These are phyloP conservation scores for Trichophyton rubrum DNA, from an alignment of 2,329 filamentous ascomycete species.

Conservation along the genomic window DNA sequence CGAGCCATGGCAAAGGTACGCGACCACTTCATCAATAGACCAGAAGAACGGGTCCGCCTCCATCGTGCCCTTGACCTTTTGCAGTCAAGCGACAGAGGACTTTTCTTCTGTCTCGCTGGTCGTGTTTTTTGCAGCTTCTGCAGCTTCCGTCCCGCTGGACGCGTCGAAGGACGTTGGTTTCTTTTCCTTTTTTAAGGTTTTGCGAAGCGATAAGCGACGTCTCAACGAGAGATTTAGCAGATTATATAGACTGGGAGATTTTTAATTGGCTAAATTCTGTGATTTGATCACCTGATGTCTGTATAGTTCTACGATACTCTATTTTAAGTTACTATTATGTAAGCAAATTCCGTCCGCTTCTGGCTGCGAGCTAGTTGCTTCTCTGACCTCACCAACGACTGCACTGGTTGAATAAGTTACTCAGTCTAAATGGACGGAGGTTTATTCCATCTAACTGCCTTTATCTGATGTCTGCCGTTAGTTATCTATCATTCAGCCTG, in stretches of 20 bases:
- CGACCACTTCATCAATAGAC: conserved; percentile 54
- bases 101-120: background rate
- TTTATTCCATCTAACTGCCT: too few species aligned
- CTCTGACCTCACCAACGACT: too few species aligned
- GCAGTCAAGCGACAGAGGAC: background rate
- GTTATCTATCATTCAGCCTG: too few species aligned
- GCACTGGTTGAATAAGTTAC: too few species aligned
- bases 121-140: background rate
- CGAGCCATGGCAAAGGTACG: conserved; percentile 48
- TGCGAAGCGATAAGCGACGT: background rate
- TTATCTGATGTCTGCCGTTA: too few species aligned
- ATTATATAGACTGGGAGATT: background rate
- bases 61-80: background rate
- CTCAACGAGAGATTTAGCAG: background rate
- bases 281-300: too few species aligned
- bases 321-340: too few species aligned
- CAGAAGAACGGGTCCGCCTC: conserved; percentile 58
- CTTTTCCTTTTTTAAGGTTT: too few species aligned
- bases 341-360: too few species aligned
- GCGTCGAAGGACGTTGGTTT: background rate
- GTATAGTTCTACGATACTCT: too few species aligned
- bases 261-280: background rate
- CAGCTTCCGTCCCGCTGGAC: background rate
- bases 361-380: too few species aligned
- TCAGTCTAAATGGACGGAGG: too few species aligned